phyloP scores from a whole-genome alignment of 495 filamentous ascomycete species.

The Penicillium canariense region DNA sequence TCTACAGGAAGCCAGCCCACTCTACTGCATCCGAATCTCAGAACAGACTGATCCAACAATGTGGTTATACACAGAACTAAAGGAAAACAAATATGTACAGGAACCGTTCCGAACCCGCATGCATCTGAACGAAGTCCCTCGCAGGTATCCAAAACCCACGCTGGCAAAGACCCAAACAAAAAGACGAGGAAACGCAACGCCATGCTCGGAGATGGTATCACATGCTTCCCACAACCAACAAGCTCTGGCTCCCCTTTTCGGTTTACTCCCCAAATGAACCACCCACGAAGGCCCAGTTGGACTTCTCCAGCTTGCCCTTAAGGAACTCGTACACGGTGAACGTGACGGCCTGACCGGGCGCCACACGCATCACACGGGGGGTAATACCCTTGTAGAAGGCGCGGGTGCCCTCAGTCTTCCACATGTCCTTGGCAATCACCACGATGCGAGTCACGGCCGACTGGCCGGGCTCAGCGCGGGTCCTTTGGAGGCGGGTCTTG shows the following conservation, averaged over 20 bases:
- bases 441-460: slow-evolving; percentile 74
- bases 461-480: slow-evolving; percentile 75
- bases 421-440: slow-evolving; percentile 85
- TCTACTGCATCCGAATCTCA: background rate
- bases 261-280: slow-evolving; percentile 72
- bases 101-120: slow-evolving; percentile 16
- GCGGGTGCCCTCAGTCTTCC: slow-evolving; percentile 87
- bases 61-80: slow-evolving; percentile 27
- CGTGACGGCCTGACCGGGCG: slow-evolving; percentile 95
- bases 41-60: slow-evolving; percentile 10
- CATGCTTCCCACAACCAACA: slow-evolving; percentile 22
- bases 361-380: slow-evolving; percentile 94
- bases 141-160: slow-evolving; percentile 1
- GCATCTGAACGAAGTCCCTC: slow-evolving; percentile 7
- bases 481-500: slow-evolving; percentile 95
- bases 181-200: slow-evolving; percentile 27
- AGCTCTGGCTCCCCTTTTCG: slow-evolving; percentile 2
- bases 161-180: slow-evolving; percentile 3
- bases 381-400: slow-evolving; percentile 99
- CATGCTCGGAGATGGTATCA: slow-evolving; percentile 30
- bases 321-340: slow-evolving; percentile 96
- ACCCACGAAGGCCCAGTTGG: slow-evolving; percentile 60
- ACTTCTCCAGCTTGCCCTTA: slow-evolving; percentile 77
- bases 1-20: background rate
- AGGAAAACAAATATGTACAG: slow-evolving; percentile 29